Evolutionary conservation across 202 grass and related monocot genomes (phyloP), one percentile per base, ranked within the genome.

Genomic region (Carex arenaria): DNA sequence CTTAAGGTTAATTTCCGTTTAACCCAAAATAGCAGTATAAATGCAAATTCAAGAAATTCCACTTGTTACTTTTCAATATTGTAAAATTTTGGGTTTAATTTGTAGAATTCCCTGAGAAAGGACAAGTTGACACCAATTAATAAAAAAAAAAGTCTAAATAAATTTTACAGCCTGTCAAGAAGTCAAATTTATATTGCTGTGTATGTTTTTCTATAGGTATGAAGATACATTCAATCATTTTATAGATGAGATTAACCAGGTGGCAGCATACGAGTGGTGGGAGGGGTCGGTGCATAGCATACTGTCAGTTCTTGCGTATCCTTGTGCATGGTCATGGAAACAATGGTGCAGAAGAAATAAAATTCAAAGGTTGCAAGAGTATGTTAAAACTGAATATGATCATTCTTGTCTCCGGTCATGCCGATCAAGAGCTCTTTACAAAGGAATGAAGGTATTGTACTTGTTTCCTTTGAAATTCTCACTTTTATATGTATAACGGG

Each of bases 241-340:
- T 87, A 93, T 99, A 42, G 96, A 95, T 90, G 96, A 95, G 68
- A 95, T 99, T 61, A 99, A 99, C 85, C 89, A 91, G 63, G 92
- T 99, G 49, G 89, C 96, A 82, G 91, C 96, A 73, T 99, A 93
- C 80, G 96, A 94, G 61, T 99, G 96, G 96, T 99, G 96, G 96
- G 96, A 99, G 91, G 96, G 96, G 54, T 99, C 96, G 28, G 84
- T 99, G 61, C 96, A 99, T 73, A 95, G 93, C 85, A 99, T 99
- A 84, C 88, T 99, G 78, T 90, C 93, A 79, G 78, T 99, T 72
- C 88, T 99, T 88, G 96, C 96, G 12, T 99, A 95, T 87, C 96
- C 96, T 84, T 99, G 96, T 90, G 96, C 96, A 49, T 99, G 96
- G 96, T 99, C 93, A 72, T 99, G 96, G 96, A 99, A 99, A 84